Conservation (phyloP, 2,329 filamentous ascomycete genomes). For the Monilinia fructigena region DNA sequence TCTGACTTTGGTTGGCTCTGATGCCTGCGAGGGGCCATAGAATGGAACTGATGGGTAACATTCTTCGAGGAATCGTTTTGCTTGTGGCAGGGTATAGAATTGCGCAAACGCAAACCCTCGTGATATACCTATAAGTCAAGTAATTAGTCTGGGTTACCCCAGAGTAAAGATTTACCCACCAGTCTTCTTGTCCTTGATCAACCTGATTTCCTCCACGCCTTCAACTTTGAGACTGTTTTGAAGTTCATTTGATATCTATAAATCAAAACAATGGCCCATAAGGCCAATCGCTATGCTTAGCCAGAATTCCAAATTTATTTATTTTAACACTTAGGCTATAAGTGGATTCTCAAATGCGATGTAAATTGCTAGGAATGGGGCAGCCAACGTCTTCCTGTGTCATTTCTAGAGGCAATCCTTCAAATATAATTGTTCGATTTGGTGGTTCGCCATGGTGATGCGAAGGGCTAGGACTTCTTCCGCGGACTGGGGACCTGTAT, state of each 20-base stretch:
- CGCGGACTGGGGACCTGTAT: constrained; percentile 37
- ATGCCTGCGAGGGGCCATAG: constrained; percentile 45
- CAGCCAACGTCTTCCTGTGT: constrained; percentile 53
- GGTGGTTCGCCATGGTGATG: constrained; percentile 42
- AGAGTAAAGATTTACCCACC: constrained; percentile 43
- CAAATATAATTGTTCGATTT: constrained; percentile 54
- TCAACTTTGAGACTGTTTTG: constrained; percentile 50
- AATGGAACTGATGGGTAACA: constrained; percentile 51
- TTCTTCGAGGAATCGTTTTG: constrained; percentile 52
- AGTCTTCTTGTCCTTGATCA: constrained; percentile 58
- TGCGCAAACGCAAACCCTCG: constrained; percentile 57
- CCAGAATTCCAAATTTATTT: constrained; percentile 40
- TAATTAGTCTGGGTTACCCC: constrained; percentile 23
- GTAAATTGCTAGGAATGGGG: constrained; percentile 39
- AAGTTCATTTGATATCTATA: constrained; percentile 57
- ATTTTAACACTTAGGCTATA: constrained; percentile 41
- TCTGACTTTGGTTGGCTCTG: constrained; percentile 41
- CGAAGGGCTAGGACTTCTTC: constrained; percentile 38
- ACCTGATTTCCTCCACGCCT: constrained; percentile 54
- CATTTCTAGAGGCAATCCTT: constrained; percentile 51
- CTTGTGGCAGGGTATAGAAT: constrained; percentile 50
- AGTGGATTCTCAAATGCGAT: constrained; percentile 28
- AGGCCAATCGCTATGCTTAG: constrained; percentile 41
- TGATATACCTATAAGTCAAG: constrained; percentile 47
- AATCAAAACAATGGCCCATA: constrained; percentile 37